Base-by-base conservation (phyloP, 2,329 filamentous ascomycete species). In the Fusarium temperatum region DNA sequence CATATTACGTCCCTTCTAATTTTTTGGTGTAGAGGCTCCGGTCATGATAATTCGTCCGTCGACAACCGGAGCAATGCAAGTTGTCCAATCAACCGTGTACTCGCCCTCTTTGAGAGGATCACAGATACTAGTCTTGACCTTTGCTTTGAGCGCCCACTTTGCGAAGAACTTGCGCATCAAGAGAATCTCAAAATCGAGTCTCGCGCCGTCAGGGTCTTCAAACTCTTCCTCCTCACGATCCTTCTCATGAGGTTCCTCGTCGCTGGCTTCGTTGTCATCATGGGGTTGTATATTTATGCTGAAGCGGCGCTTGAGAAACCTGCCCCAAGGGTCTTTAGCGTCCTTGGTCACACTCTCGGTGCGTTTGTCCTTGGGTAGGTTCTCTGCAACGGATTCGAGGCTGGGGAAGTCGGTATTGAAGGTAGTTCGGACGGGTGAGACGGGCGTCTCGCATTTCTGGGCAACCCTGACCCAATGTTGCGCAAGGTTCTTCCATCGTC, bases 401-500 rank as follows among this genome's bases (percentile, higher is more conserved):
- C 61, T 66, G 59, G 75, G 73, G 30, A 77, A 75, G 36, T 74
- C 71, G 41, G 73, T 66, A 20, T 73, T 71, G 36, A 61, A 72
- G 18, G 39, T 53, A 8, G 66, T 54, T 76, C 64, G 55, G 15
- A 65, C 51, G 18, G 83, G 83, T 47, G 87, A 84, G 50, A 87
- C 81, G 57, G 84, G 87, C 63, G 83, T 82, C 75, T 90, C 87
- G 51, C 94, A 84, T 28, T 87, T 87, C 32, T 89, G 85, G 39
- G 93, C 90, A 5, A 96, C 90, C 17, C 82, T 81, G 30, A 84
- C 83, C 91, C 94, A 97, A 79, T 94, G 91, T 3, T 87, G 85
- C 20, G 91, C 89, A 85, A 93, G 93, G 66, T 90, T 87, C 68
- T 89, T 90, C 95, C 95, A 98, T 77, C 90, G 90, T 24, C 94